Conservation (phyloP, 768 basidiomycete genomes). For the Termitomyces sp. region DNA sequence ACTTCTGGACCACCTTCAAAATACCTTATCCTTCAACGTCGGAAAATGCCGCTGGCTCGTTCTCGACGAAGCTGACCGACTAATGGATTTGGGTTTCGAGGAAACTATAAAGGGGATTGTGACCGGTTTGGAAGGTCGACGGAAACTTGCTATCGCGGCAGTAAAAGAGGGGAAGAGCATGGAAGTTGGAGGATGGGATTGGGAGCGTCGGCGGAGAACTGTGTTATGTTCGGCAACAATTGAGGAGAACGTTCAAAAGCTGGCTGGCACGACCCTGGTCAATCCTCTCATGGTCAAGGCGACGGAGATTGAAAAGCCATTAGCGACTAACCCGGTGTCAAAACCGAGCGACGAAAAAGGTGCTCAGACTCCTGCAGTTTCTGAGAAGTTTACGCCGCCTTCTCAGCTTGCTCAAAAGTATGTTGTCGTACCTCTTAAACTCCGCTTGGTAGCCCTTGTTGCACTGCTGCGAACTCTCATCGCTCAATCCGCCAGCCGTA, state of each 20-base stretch:
- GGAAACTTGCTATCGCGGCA: constrained; percentile 67
- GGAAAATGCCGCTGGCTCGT: constrained; percentile 95
- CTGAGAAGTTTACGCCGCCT: constrained; percentile 83
- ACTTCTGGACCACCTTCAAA: constrained; percentile 93
- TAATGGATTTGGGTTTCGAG: constrained; percentile 98
- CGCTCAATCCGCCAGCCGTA: constrained; percentile 46
- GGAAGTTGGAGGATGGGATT: constrained; percentile 85
- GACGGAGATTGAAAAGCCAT: constrained; percentile 40
- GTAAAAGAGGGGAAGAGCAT: constrained; percentile 57
- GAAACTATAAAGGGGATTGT: constrained; percentile 91
- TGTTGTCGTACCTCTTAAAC: constrained; percentile 83
- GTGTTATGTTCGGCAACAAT: constrained; percentile 97
- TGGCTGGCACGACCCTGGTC: constrained; percentile 77
- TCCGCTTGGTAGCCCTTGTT: constrained; percentile 88
- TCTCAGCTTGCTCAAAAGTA: constrained; percentile 92
- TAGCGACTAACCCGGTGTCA: constrained; percentile 8
- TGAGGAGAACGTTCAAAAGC: constrained; percentile 87
- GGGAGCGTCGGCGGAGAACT: constrained; percentile 72
- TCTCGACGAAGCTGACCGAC: constrained; percentile 92
- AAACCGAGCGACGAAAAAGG: constrained; percentile 12
- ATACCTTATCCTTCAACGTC: constrained; percentile 87
- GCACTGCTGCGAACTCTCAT: constrained; percentile 82
- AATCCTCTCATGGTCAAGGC: constrained; percentile 84
- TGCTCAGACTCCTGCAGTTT: constrained; percentile 14
- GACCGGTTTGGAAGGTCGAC: constrained; percentile 77